phyloP scores from a whole-genome alignment of 2,329 filamentous ascomycete genomes.

The Plenodomus biglobosus region DNA sequence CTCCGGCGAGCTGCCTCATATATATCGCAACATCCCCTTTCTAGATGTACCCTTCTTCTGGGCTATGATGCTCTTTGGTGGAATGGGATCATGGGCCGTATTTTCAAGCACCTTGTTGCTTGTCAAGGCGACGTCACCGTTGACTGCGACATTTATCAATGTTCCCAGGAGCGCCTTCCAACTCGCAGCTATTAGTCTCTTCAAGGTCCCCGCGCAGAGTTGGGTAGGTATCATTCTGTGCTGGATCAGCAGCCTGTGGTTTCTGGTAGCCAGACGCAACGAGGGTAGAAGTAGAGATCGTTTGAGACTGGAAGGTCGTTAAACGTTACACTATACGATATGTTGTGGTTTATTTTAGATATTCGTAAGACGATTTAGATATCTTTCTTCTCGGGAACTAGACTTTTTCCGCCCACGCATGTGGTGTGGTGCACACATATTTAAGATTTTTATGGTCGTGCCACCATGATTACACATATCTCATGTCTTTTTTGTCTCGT shows the following conservation, averaged over 20 bases:
- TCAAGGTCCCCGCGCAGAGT: slow-evolving; percentile 53
- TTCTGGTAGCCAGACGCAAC: slow-evolving; percentile 47
- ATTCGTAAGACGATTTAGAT: no score
- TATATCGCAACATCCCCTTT: slow-evolving; percentile 57
- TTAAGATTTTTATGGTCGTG: no score
- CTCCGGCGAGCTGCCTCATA: slow-evolving; percentile 53
- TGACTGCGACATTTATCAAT: slow-evolving; percentile 54
- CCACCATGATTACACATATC: no score
- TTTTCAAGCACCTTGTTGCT: slow-evolving; percentile 54
- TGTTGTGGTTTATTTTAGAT: no score
- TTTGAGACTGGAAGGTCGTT: slow-evolving; percentile 39
- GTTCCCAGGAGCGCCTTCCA: slow-evolving; percentile 54
- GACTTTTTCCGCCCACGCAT: no score
- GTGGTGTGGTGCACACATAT: no score
- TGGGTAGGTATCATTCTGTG: slow-evolving; percentile 57
- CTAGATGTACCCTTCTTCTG: slow-evolving; percentile 59
- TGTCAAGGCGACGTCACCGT: slow-evolving; percentile 53
- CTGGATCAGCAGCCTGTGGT: slow-evolving; percentile 55
- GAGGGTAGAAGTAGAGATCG: slow-evolving; percentile 43
- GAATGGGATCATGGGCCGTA: slow-evolving; percentile 52
- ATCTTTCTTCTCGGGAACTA: no score
- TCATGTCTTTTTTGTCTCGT: no score
- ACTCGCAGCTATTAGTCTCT: slow-evolving; percentile 50
- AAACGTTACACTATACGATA: neutral
- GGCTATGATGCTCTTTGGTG: slow-evolving; percentile 55